Evolutionary conservation across 2,329 filamentous ascomycete species (phyloP).

Genomic region (Diaporthe aspalathi): DNA sequence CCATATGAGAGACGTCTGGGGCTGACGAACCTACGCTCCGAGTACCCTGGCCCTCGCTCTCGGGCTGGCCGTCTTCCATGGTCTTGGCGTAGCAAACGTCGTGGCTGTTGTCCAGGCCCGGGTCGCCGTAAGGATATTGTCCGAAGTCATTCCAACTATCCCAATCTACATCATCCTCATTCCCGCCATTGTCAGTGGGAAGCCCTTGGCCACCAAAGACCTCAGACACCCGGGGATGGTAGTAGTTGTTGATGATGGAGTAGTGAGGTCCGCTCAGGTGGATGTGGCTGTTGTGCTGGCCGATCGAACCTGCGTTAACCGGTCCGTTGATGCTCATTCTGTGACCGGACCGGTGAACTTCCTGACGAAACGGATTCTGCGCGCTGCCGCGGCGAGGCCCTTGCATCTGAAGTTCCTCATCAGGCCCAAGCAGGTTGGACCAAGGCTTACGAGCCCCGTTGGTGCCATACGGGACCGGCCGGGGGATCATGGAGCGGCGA

Average conservation of each 20-base stretch:
- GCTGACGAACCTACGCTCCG: background rate
- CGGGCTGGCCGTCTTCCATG: background rate
- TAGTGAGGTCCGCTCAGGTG: background rate
- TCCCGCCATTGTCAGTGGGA: background rate
- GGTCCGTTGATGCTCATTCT: no score
- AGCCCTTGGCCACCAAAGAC: rapidly evolving
- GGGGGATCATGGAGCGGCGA: background rate
- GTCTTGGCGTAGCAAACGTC: background rate
- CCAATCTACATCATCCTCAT: no score
- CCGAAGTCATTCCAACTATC: background rate
- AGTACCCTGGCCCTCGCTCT: background rate
- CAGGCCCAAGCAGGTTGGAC: no score
- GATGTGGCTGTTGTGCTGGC: no score
- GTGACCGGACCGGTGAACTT: background rate
- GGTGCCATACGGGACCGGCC: rapidly evolving
- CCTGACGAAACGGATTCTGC: background rate
- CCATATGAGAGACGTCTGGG: background rate
- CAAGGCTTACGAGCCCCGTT: rapidly evolving
- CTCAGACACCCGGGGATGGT: background rate
- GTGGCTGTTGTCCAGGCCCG: background rate
- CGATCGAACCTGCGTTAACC: no score
- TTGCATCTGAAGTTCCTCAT: background rate
- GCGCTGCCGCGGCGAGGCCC: rapidly evolving
- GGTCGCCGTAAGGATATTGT: rapidly evolving
- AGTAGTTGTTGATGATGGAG: background rate